Evolutionary conservation across 192 early-diverging fungal species (phyloP).

Genomic region (Coemansia nantahalensis): DNA sequence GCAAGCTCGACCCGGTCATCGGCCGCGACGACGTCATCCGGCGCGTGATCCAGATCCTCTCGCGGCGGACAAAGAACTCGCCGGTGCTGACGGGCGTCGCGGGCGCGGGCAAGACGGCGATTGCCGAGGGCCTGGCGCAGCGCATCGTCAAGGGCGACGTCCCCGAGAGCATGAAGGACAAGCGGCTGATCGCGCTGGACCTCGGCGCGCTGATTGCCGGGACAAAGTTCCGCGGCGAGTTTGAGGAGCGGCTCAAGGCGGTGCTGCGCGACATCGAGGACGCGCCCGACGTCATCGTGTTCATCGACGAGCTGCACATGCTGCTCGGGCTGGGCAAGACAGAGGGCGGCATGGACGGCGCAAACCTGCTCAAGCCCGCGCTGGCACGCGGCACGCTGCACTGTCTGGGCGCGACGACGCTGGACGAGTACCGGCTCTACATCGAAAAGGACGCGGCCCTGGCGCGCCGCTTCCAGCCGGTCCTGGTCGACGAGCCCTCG

Average conservation of each 20-base stretch:
- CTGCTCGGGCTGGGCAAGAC: constrained; percentile 72
- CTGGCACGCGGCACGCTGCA: constrained; percentile 69
- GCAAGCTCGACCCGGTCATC: constrained; percentile 81
- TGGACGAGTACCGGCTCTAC: constrained; percentile 75
- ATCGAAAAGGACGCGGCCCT: constrained; percentile 75
- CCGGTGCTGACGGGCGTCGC: constrained; percentile 76
- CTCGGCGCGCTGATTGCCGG: constrained; percentile 59
- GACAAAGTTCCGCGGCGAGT: constrained; percentile 68
- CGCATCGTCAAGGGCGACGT: constrained; percentile 74
- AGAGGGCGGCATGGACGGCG: constrained; percentile 76
- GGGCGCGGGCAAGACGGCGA: constrained; percentile 80
- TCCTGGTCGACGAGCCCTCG: constrained; percentile 67
- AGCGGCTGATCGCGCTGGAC: constrained; percentile 69
- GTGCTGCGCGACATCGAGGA: constrained; percentile 70
- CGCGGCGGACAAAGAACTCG: constrained; percentile 79
- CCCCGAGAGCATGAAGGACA: constrained; percentile 74
- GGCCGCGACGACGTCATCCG: constrained; percentile 77
- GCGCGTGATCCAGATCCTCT: constrained; percentile 71
- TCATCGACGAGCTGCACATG: constrained; percentile 79
- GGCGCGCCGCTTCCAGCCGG: constrained; percentile 74
- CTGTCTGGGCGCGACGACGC: constrained; percentile 76
- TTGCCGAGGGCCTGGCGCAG: constrained; percentile 78
- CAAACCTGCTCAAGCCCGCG: constrained; percentile 79
- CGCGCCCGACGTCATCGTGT: constrained; percentile 72
- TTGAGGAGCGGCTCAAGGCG: constrained; percentile 77